Evolutionary conservation across 2,329 filamentous ascomycete genomes (phyloP), one percentile per base, ranked within the genome.

Genomic region (Cordyceps farinosa): DNA sequence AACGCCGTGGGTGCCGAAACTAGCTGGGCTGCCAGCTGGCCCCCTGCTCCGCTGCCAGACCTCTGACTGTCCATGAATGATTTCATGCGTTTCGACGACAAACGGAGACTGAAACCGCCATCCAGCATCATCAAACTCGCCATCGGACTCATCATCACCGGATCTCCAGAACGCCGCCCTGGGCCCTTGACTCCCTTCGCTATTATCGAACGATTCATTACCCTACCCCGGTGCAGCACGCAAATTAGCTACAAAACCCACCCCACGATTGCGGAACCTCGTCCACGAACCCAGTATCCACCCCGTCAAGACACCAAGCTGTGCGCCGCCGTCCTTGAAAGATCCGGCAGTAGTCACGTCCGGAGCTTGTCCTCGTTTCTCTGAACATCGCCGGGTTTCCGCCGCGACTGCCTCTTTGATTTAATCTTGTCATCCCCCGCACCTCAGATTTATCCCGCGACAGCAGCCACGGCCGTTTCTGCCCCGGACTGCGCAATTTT

Each of bases 241-340:
- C 34, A 32, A 34, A 32, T 13, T 30, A 34, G 30, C 59, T 47
- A 50, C 48, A 9, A 47, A 38, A 44, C 32, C 57, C 59, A 61
- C 59, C 59, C 59, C 59, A 54, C 59, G 59, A 61, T 61, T 61
- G 59, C 59, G 59, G 59, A 61, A 61, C 59, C 59, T 61, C 59
- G 59, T 61, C 51, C 22, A 54, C 30, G 40, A 54, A 32, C 32
- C 40, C 51, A 54, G 50, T 61, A 54, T 61, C 50, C 59, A 61
- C 59, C 51, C 59, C 59, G 32, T 61, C 59, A 54, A 30, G 50
- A 55, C 42, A 38, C 40, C 50, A 61, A 36, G 48, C 50, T 51
- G 58, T 2, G 13, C 51, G 50, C 59, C 59, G 50, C n/a, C 29
- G 50, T 32, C 9, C 27, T 61, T 55, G 30, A 30, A 55, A 55